Evolutionary conservation across 345 rosid species (phyloP).

Genomic region (Salix dunnii): DNA sequence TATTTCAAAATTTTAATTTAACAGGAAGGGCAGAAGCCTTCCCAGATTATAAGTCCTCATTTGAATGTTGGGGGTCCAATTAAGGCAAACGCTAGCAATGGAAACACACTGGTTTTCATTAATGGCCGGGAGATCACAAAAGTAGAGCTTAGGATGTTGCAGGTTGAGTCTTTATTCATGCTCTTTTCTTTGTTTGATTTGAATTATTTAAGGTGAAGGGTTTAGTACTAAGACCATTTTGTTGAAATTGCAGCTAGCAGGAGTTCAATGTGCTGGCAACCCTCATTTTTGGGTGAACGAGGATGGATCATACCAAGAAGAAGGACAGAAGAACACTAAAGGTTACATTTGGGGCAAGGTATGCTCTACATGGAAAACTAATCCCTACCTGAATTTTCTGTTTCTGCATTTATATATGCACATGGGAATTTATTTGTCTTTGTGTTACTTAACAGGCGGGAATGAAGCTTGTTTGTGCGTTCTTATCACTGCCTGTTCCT

Average conservation of each 20-base stretch:
- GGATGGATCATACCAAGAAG: conserved; percentile 99
- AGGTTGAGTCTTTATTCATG: conserved; percentile 44
- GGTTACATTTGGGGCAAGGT: conserved; percentile 99
- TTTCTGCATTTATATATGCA: neutral
- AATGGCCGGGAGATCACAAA: conserved; percentile 95
- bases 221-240: conserved; percentile 1
- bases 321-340: conserved; percentile 95
- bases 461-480: conserved; percentile 85
- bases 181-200: neutral
- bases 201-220: conserved; percentile 14
- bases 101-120: conserved; percentile 86
- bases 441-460: conserved; percentile 58
- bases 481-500: conserved; percentile 90
- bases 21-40: conserved; percentile 97
- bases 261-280: conserved; percentile 99
- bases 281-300: conserved; percentile 99
- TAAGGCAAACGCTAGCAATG: conserved; percentile 77
- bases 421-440: conserved; percentile 18
- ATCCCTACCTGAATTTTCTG: neutral
- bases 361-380: conserved; percentile 11
- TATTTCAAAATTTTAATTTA: conserved; percentile 23
- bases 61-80: conserved; percentile 88
- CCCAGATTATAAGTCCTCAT: conserved; percentile 83
- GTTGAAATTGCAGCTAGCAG: conserved; percentile 76
- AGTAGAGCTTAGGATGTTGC: conserved; percentile 93